phyloP scores from a whole-genome alignment of 2,329 filamentous ascomycete species.

The Tolypocladium ovalisporum region DNA sequence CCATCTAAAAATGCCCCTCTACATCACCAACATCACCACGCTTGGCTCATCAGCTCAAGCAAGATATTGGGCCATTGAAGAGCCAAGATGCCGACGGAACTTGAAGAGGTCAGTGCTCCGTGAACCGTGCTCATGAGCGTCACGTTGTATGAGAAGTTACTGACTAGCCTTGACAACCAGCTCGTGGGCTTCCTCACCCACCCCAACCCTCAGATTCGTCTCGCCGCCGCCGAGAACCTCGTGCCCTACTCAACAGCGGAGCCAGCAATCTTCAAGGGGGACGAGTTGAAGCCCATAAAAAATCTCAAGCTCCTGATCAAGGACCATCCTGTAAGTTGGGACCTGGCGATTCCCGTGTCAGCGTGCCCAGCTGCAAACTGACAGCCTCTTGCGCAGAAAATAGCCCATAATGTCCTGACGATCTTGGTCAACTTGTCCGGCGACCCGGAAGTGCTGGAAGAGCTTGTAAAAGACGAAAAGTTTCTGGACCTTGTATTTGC shows the following conservation, averaged over 20 bases:
- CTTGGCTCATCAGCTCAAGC: not conserved
- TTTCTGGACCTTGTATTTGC: conserved; percentile 67
- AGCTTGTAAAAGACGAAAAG: conserved; percentile 64
- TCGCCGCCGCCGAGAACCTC: conserved; percentile 75
- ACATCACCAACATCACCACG: conserved; percentile 1
- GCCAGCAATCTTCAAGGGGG: conserved; percentile 71
- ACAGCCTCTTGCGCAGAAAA: conserved; percentile 44
- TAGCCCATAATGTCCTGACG: conserved; percentile 84
- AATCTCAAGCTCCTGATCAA: conserved; percentile 79
- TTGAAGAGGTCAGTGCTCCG: conserved; percentile 52
- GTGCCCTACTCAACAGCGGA: conserved; percentile 70
- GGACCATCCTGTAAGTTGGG: conserved; percentile 61
- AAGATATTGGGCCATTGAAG: not conserved
- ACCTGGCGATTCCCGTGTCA: not conserved
- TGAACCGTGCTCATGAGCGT: not conserved
- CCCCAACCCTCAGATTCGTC: conserved; percentile 81
- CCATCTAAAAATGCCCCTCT: conserved; percentile 12
- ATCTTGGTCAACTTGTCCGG: conserved; percentile 81
- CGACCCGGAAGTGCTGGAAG: conserved; percentile 64
- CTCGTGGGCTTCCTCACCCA: conserved; percentile 89
- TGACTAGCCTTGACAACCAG: conserved; percentile 28
- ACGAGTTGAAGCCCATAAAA: conserved; percentile 67
- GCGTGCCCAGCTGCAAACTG: not conserved
- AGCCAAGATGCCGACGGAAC: conserved; percentile 55
- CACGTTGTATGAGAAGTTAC: not conserved